phyloP scores from a whole-genome alignment of 2,329 filamentous ascomycete genomes.

The Epichloe aotearoae region DNA sequence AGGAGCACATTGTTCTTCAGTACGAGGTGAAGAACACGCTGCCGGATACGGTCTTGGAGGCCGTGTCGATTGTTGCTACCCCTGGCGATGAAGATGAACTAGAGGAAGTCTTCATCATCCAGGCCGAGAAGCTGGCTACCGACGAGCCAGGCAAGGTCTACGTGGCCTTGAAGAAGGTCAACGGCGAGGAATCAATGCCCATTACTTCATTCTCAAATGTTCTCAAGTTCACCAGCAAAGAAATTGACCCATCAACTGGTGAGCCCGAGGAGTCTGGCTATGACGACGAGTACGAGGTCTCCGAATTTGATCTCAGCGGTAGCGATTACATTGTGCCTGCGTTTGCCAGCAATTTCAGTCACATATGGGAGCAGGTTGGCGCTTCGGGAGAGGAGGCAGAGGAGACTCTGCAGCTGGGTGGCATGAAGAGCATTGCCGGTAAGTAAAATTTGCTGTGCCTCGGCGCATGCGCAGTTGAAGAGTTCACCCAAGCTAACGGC shows the following conservation, averaged over 20 bases:
- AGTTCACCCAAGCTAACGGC: constrained; percentile 11
- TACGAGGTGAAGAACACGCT: constrained; percentile 98
- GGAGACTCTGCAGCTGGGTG: constrained; percentile 79
- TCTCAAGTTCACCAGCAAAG: constrained; percentile 94
- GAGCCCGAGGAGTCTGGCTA: constrained; percentile 88
- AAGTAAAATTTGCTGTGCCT: constrained; percentile 24
- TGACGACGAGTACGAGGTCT: constrained; percentile 95
- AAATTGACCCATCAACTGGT: constrained; percentile 87
- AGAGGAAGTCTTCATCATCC: constrained; percentile 90
- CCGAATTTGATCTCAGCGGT: constrained; percentile 79
- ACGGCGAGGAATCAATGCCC: constrained; percentile 64
- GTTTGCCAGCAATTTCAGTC: constrained; percentile 89
- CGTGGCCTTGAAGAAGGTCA: constrained; percentile 79
- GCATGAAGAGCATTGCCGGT: constrained; percentile 88
- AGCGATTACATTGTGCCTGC: constrained; percentile 90
- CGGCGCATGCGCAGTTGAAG: background rate
- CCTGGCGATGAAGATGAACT: constrained; percentile 70
- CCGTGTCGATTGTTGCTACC: constrained; percentile 70
- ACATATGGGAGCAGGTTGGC: constrained; percentile 88
- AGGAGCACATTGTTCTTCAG: constrained; percentile 88
- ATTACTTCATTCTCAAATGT: constrained; percentile 77
- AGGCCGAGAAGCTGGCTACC: constrained; percentile 65
- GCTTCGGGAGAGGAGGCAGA: constrained; percentile 80
- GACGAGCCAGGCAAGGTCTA: constrained; percentile 90
- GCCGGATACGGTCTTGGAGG: constrained; percentile 77